Percentiles rank a stretch among this genome's conserved stretches.
phyloP scores from a whole-genome alignment of 2,329 filamentous ascomycete species.

The Thielaviopsis musarum region DNA sequence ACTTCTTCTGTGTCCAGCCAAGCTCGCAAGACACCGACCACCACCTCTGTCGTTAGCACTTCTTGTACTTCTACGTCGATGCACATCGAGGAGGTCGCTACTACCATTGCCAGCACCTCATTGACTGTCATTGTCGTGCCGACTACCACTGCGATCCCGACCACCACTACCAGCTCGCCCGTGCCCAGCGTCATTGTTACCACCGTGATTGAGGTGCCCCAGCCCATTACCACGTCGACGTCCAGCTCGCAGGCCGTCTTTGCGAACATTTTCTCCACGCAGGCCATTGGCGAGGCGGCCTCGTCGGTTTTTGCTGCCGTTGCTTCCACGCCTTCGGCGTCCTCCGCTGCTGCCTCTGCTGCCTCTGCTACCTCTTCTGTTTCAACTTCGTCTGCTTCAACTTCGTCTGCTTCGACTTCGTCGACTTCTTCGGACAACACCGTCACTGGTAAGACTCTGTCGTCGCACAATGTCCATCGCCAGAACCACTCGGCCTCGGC shows the following conservation, averaged over 20 bases:
- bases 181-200: conserved; percentile 20
- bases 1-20: conserved; percentile 12
- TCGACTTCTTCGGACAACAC: conserved; percentile 17
- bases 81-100: conserved; percentile 5
- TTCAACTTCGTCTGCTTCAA: conserved; percentile 7
- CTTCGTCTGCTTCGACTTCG: conserved; percentile 15
- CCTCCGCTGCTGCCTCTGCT: neutral
- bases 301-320: conserved; percentile 4
- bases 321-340: conserved; percentile 5
- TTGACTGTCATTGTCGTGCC: conserved; percentile 7
- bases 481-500: conserved; percentile 56
- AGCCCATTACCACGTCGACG: conserved; percentile 7
- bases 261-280: neutral
- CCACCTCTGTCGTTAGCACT: conserved; percentile 11
- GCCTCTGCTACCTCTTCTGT: conserved; percentile 9
- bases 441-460: conserved; percentile 25
- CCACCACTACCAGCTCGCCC: conserved; percentile 13
- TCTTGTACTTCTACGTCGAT: neutral
- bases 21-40: conserved; percentile 5
- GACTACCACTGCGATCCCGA: conserved; percentile 9
- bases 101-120: conserved; percentile 10
- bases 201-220: conserved; percentile 14
- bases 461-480: conserved; percentile 76
- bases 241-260: conserved; percentile 1
- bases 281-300: conserved; percentile 6